Evolutionary conservation across 345 rosid species (phyloP).

Genomic region (Capsella bursapastoris): DNA sequence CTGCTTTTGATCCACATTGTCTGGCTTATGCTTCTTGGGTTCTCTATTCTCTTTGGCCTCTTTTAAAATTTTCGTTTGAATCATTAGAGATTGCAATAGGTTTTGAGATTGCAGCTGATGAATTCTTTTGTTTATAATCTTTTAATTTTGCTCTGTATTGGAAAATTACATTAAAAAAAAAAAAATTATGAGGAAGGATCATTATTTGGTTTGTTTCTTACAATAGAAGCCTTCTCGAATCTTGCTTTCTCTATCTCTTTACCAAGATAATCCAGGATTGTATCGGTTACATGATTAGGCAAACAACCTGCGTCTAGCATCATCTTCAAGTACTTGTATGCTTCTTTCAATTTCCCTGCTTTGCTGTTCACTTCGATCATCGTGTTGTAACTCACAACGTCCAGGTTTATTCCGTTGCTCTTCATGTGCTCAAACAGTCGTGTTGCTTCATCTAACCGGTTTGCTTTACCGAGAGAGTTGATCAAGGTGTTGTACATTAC

Average conservation of each 20-base stretch:
- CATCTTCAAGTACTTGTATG: slow-evolving; percentile 67
- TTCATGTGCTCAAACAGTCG: slow-evolving; percentile 81
- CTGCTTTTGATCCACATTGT: slow-evolving; percentile 87
- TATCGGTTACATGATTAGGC: slow-evolving; percentile 85
- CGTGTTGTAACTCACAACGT: slow-evolving; percentile 82
- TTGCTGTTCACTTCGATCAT: slow-evolving; percentile 87
- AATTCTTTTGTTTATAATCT: slow-evolving; percentile 27
- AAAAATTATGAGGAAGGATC: slow-evolving; percentile 10
- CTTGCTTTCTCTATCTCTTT: slow-evolving; percentile 77
- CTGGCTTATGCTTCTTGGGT: slow-evolving; percentile 86
- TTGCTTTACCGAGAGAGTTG: slow-evolving; percentile 82
- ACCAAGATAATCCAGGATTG: slow-evolving; percentile 77
- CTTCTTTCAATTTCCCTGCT: slow-evolving; percentile 77
- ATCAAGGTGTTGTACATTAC: slow-evolving; percentile 94
- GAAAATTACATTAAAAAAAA: background rate
- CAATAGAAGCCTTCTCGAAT: slow-evolving; percentile 67
- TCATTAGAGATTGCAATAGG: background rate
- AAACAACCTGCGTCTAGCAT: slow-evolving; percentile 80
- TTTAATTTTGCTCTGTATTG: slow-evolving; percentile 7
- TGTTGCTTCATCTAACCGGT: slow-evolving; percentile 70
- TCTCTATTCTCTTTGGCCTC: slow-evolving; percentile 81
- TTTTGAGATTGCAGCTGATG: slow-evolving; percentile 8
- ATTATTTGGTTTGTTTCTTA: slow-evolving; percentile 41
- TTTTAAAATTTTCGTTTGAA: slow-evolving; percentile 46
- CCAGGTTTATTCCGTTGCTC: slow-evolving; percentile 69